A percentile compares a stretch with the other conserved stretches of the same genome.
Conservation (phyloP, 305 asterid species). For the Fraxinus velutina region DNA sequence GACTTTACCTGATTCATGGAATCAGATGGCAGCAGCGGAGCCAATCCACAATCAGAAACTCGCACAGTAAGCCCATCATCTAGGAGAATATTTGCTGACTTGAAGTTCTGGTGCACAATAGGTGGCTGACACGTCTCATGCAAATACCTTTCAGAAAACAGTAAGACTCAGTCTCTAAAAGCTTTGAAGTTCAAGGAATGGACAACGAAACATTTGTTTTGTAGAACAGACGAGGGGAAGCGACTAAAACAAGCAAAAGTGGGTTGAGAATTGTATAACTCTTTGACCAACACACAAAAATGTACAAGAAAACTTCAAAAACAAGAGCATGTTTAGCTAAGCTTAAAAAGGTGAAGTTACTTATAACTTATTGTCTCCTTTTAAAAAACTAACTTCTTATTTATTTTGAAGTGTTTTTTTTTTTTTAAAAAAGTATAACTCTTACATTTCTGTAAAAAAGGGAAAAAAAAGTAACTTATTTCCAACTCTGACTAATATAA, state of each 20-base stretch:
- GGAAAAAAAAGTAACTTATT: neutral
- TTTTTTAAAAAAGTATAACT: neutral
- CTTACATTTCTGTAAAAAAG: neutral
- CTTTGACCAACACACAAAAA: neutral
- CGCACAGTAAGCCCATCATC: conserved; percentile 56
- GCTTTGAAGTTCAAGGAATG: neutral
- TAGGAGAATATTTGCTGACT: conserved; percentile 70
- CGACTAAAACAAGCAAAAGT: conserved; percentile 5
- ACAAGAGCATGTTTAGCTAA: neutral
- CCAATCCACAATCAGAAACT: conserved; percentile 86
- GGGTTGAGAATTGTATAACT: neutral
- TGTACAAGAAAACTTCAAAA: neutral
- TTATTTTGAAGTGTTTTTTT: neutral
- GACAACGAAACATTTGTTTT: neutral
- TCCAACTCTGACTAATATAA: neutral
- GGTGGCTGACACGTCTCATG: conserved; percentile 82
- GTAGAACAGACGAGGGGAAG: neutral
- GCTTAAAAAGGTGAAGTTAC: neutral
- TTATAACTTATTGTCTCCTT: neutral
- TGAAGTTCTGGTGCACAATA: conserved; percentile 72
- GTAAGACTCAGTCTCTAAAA: conserved; percentile 24
- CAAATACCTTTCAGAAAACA: conserved; percentile 63
- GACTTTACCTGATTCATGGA: conserved; percentile 58
- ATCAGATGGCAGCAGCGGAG: conserved; percentile 54
- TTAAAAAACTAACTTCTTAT: neutral